Conservation (phyloP, 345 rosid species). For the Nephelium lappaceum region DNA sequence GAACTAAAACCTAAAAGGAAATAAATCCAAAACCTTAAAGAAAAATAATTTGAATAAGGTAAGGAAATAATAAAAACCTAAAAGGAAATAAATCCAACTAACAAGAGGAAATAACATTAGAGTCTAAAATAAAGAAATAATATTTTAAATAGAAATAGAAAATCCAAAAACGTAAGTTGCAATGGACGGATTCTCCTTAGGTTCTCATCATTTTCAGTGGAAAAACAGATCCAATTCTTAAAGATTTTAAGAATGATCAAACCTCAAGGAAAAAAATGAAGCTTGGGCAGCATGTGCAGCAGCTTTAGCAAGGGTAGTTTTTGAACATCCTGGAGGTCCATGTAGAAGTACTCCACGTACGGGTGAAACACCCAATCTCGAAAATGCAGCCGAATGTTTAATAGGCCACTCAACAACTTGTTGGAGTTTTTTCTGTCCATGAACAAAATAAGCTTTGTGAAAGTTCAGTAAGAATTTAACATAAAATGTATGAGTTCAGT, state of each 20-base stretch:
- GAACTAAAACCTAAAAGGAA: too few relatives aligned
- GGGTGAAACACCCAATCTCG: slow-evolving; percentile 78
- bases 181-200: too few relatives aligned
- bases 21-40: too few relatives aligned
- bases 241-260: slow-evolving; percentile 8
- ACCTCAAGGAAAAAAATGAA: slow-evolving; percentile 91
- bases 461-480: background rate
- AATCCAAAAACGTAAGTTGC: too few relatives aligned
- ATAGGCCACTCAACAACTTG: slow-evolving; percentile 98
- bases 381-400: slow-evolving; percentile 72
- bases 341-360: slow-evolving; percentile 85
- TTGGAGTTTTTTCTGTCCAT: slow-evolving; percentile 75
- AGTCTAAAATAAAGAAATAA: too few relatives aligned
- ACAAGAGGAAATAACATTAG: too few relatives aligned
- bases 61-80: too few relatives aligned
- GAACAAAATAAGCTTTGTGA: background rate
- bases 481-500: slow-evolving; percentile 8
- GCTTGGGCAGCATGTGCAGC: slow-evolving; percentile 93
- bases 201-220: background rate
- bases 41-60: too few relatives aligned
- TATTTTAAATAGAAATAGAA: too few relatives aligned
- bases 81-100: too few relatives aligned
- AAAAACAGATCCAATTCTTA: background rate
- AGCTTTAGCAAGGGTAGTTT: slow-evolving; percentile 98
- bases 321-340: slow-evolving; percentile 99